These are phyloP conservation scores for Taphrina flavorubra DNA, from an alignment of 1,139 yeast genomes.

Conservation along the genomic window DNA sequence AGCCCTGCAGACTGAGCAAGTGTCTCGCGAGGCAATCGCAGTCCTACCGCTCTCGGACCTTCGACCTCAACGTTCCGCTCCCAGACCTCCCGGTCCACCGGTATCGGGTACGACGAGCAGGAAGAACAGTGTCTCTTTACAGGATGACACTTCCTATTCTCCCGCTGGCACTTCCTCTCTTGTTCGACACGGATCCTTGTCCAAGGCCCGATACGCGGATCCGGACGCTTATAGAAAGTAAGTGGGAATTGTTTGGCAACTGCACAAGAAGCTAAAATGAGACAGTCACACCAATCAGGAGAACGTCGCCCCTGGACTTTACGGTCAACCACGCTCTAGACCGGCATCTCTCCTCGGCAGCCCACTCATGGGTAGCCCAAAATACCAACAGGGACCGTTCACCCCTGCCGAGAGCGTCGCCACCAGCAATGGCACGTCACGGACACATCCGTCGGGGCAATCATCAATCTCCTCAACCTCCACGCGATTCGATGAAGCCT, in stretches of 20 bases:
- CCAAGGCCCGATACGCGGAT: constrained; percentile 6
- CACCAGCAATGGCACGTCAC: neutral
- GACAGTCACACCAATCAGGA: constrained; percentile 7
- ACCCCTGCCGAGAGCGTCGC: neutral
- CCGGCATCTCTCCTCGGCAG: constrained; percentile 18
- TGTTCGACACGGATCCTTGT: constrained; percentile 26
- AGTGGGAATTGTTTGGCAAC: neutral
- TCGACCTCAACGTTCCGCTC: constrained; percentile 40
- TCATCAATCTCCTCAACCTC: neutral
- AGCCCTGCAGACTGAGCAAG: constrained; percentile 4
- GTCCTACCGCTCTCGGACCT: constrained; percentile 34
- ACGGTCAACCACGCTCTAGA: constrained; percentile 13
- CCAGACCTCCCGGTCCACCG: constrained; percentile 34
- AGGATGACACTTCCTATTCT: neutral
- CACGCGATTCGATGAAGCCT: neutral
- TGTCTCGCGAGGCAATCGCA: constrained; percentile 13
- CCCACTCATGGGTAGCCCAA: constrained; percentile 16
- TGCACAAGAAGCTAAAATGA: neutral
- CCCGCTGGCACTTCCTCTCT: constrained; percentile 17
- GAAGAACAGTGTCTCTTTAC: constrained; percentile 3
- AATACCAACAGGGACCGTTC: neutral
- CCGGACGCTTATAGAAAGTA: neutral
- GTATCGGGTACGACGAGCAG: neutral
- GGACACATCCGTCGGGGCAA: neutral
- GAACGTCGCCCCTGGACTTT: constrained; percentile 17